These are phyloP conservation scores for Coemansia sp. DNA, from an alignment of 192 early-diverging fungal species.

Conservation along the genomic window DNA sequence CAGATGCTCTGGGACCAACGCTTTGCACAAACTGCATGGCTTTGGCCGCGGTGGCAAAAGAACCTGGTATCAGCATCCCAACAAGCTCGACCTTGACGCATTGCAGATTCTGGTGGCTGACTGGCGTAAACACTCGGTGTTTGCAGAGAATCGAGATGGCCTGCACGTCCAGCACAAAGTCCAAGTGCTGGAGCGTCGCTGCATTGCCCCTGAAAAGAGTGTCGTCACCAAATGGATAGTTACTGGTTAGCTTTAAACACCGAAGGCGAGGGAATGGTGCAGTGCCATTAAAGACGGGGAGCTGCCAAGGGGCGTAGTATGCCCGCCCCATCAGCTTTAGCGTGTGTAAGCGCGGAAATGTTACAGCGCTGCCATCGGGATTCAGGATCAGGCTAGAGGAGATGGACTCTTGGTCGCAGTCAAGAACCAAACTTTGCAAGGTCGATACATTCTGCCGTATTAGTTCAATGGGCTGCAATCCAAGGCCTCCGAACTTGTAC, in stretches of 20 bases:
- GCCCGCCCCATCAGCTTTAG: neutral
- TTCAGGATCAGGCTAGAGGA: neutral
- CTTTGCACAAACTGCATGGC: neutral
- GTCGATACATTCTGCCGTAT: neutral
- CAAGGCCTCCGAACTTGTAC: too few species aligned
- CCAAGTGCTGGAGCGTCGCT: neutral
- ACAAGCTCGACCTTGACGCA: neutral
- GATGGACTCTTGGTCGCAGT: neutral
- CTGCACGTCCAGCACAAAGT: neutral
- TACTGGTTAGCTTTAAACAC: neutral
- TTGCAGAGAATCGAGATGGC: neutral
- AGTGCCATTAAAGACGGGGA: neutral
- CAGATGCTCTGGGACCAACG: neutral
- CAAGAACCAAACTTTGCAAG: neutral
- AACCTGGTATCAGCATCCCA: neutral
- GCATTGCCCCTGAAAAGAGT: slow-evolving; percentile 2
- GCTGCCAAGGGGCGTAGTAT: neutral
- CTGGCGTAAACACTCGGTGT: neutral
- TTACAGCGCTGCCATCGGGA: neutral
- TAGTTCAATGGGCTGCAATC: too few species aligned
- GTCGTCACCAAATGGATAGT: slow-evolving; percentile 13
- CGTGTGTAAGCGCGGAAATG: neutral
- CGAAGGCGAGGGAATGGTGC: slow-evolving; percentile 11
- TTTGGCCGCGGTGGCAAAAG: neutral
- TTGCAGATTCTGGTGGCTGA: neutral